phyloP scores from a whole-genome alignment of 2,329 filamentous ascomycete genomes.

The Colletotrichum sp. region DNA sequence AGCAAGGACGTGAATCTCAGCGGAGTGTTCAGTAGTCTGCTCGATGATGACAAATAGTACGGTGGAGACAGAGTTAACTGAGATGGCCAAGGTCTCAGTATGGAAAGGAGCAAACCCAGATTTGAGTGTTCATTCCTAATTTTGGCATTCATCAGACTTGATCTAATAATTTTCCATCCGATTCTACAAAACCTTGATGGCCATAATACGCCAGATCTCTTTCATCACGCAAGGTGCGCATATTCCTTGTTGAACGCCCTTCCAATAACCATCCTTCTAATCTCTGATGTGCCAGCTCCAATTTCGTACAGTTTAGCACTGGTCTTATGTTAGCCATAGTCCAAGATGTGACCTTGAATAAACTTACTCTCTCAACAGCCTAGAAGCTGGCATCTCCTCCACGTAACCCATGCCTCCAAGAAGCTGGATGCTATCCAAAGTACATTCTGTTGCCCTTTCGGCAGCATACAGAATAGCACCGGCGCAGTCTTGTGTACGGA shows the following conservation, averaged over 20 bases:
- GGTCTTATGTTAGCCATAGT: slow-evolving; percentile 29
- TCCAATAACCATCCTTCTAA: slow-evolving; percentile 93
- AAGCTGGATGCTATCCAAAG: slow-evolving; percentile 88
- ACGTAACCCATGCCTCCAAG: slow-evolving; percentile 96
- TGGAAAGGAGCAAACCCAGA: no score
- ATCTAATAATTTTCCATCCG: not conserved
- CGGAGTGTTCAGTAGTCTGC: no score
- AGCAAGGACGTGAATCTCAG: no score
- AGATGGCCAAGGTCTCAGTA: no score
- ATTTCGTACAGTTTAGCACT: slow-evolving; percentile 89
- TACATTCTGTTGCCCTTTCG: slow-evolving; percentile 85
- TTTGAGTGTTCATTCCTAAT: no score
- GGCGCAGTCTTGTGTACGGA: slow-evolving; percentile 90
- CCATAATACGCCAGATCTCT: not conserved
- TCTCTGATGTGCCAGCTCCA: slow-evolving; percentile 93
- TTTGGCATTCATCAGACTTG: no score
- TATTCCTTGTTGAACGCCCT: slow-evolving; percentile 90
- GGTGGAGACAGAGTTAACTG: no score
- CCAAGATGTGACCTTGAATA: no score
- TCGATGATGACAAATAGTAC: no score
- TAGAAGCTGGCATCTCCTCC: slow-evolving; percentile 90
- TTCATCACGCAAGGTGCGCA: slow-evolving; percentile 35
- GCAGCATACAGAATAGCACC: slow-evolving; percentile 93
- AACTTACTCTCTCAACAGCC: slow-evolving; percentile 73
- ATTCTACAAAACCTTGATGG: no score